Evolutionary conservation across 345 rosid genomes (phyloP), one percentile per base, ranked within the genome.

Genomic region (Bruguiera gymnorhiza): DNA sequence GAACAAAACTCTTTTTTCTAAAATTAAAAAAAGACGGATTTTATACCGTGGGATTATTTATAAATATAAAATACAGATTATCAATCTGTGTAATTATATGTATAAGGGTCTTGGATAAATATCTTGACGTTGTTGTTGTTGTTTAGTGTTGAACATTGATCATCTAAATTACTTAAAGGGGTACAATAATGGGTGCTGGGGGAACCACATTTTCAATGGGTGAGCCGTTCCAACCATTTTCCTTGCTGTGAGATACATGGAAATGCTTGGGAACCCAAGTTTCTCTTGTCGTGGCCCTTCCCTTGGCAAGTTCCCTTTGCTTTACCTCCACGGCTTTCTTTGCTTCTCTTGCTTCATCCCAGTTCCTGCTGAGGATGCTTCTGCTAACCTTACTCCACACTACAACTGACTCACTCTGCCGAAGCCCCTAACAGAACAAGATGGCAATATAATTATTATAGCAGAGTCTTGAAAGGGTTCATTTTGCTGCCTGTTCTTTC

Each of bases 201-300:
- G 87, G 85, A 34, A 91, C 89, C 18, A 37, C 56, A 58, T 72
- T 69, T 24, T 79, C 80, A 48, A 82, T 60, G 16, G 98, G 96
- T 29, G 66, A 79, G 79, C 90, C 87, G 4, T 83, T 86, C 92
- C 96, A 91, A 30, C 72, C 83, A 27, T 48, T 77, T 54, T 87
- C 91, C 39, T 82, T 80, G 67, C 48, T 79, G 59, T 66, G 75
- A 64, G 62, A 65, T 29, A 81, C 63, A 7, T 13, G 76, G 80
- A 94, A 89, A 83, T 88, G 84, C 67, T 84, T 84, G 6, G 98
- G 89, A 70, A 68, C 77, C 98, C 95, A 91, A 34, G 70, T 79
- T 62, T 82, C 74, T 10, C 86, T 86, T 24, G 23, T 70, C 16
- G 87, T 71, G 20, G 71, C 70, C 74, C 91, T 87, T 37, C 78